These are phyloP conservation scores for Neopestalotiopsis sp. DNA, from an alignment of 2,329 filamentous ascomycete species.

Conservation along the genomic window DNA sequence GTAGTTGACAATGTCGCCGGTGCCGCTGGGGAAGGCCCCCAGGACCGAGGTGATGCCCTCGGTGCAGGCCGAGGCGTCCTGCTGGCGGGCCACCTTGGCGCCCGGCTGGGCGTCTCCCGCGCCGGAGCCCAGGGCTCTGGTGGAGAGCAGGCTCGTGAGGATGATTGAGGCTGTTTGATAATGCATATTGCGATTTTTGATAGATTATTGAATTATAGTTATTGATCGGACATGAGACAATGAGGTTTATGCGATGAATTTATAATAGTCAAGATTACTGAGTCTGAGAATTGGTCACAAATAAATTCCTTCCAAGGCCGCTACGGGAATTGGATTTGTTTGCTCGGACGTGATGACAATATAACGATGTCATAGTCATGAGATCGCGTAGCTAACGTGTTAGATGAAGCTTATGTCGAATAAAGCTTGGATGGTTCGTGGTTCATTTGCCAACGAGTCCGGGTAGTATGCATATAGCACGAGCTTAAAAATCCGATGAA, in stretches of 20 bases:
- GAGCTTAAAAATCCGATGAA: neutral
- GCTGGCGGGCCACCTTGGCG: neutral
- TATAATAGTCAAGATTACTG: neutral
- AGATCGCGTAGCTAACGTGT: neutral
- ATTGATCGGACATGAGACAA: neutral
- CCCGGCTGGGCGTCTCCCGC: neutral
- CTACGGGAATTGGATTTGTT: neutral
- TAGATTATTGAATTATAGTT: neutral
- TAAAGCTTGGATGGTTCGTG: neutral
- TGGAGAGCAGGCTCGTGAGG: neutral
- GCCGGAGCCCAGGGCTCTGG: neutral
- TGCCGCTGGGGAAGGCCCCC: neutral
- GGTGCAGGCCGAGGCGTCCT: neutral
- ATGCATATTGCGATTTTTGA: neutral
- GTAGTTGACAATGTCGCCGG: neutral
- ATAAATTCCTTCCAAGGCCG: too few relatives aligned
- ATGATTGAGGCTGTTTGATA: neutral
- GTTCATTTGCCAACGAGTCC: neutral
- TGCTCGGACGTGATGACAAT: neutral
- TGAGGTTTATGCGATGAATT: neutral
- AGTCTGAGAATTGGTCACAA: too few relatives aligned
- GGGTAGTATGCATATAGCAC: neutral
- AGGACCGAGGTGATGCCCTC: neutral
- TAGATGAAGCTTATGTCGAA: neutral
- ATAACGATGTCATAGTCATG: conserved; percentile 1